Evolutionary conservation across 164 flowering plant species (phyloP).

Genomic region (Tinospora cordifolia): DNA sequence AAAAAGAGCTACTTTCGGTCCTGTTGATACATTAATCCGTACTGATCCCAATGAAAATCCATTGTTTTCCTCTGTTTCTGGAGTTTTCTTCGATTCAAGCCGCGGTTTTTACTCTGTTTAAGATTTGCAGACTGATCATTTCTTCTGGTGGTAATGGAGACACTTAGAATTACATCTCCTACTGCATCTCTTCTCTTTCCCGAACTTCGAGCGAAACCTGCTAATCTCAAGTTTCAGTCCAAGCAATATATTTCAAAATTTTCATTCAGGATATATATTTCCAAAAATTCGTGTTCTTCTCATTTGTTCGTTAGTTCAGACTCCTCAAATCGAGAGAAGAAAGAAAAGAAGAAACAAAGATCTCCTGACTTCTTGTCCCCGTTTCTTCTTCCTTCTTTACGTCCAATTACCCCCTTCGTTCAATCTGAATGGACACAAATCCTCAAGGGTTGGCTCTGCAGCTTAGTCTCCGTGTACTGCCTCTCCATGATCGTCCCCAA

Average conservation of each 20-base stretch:
- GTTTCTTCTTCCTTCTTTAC: constrained; percentile 16
- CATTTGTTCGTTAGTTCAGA: not conserved
- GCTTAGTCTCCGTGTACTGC: constrained; percentile 58
- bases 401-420: constrained; percentile 47
- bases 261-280: not conserved
- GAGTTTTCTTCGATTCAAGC: no score
- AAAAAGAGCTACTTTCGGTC: no score
- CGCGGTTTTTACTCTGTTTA: no score
- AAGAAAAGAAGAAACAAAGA: not conserved
- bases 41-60: no score
- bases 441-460: constrained; percentile 78
- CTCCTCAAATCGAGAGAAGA: not conserved
- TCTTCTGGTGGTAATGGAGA: constrained; percentile 6
- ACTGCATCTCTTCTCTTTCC: not conserved
- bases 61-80: no score
- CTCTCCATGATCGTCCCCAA: constrained; percentile 59
- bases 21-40: no score
- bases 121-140: not conserved
- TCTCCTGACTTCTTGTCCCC: not conserved
- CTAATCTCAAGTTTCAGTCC: not conserved
- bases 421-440: constrained; percentile 49
- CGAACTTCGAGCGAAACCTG: not conserved
- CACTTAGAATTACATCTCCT: not conserved
- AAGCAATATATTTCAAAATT: not conserved
- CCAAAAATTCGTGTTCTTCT: not conserved